Base-by-base conservation (phyloP, 148 eudicot species). In the Nepenthes mirabilis region DNA sequence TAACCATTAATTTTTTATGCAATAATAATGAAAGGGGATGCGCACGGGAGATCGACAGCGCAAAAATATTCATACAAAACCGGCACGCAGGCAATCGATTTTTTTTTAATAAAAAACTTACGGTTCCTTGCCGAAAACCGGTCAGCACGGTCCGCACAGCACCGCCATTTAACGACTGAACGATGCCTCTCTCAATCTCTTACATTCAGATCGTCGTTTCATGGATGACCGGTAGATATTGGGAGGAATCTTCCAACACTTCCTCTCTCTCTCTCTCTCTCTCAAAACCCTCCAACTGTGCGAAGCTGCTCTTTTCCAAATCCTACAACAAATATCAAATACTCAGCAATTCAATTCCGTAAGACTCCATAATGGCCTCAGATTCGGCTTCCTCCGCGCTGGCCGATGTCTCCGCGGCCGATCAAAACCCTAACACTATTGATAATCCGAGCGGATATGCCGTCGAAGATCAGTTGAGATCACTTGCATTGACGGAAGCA, bases 381-480 rank as follows among this genome's bases (percentile, higher is more conserved):
- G 77, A 79, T 72, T 68, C 83, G 43, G 37, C 73, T 3, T 61
- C 74, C 14, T 55, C 74, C n/a, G 64, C 77, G 6, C 34, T 11
- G 14, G 66, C 74, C 40, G 77, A 76, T 49, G 76, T 73, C 51
- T 62, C 76, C 56, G 68, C 66, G 1, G 61, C 65, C 1, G 75
- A 74, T 33, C 77, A 55, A 58, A 81, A 79, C 77, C 93, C 84
- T 70, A 75, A 64, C 60, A 68, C 74, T 53, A 55, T 2, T 12
- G 48, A 56, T 33, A 33, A 54, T 73, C 23, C 23, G 23, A 23
- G 23, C 23, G 0, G 23, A 23, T 23, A 23, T 23, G 77, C 81
- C 2, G 73, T 87, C 37, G 90, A 83, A 59, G 64, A 65, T 47
- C 82, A 85, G 43, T 59, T 88, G 52, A 57, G 67, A 55, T 70